A percentile compares a stretch with the other conserved stretches of the same genome.
phyloP scores from a whole-genome alignment of 345 rosid species.

The Brassica carinata region DNA sequence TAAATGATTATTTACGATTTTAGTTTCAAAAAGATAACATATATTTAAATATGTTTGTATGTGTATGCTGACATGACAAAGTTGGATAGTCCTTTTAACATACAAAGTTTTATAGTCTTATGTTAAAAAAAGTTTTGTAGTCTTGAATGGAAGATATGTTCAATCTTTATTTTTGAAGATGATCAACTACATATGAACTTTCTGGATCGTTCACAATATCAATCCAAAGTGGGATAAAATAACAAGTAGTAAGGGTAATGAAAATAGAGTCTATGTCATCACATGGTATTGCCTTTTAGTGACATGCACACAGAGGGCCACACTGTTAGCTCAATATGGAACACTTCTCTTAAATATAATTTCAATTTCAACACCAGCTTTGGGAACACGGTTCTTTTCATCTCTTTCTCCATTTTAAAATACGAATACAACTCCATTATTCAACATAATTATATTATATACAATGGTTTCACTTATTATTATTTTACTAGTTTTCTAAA shows the following conservation, averaged over 20 bases:
- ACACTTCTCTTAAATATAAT: constrained; percentile 64
- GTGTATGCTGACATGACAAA: not conserved
- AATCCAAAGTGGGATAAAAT: not conserved
- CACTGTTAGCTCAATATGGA: constrained; percentile 41
- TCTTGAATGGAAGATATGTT: constrained; percentile 4
- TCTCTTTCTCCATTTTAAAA: constrained; percentile 23
- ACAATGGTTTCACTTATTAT: not conserved
- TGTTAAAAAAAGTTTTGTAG: not conserved
- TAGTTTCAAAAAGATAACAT: not conserved
- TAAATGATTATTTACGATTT: not conserved
- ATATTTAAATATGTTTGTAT: not conserved
- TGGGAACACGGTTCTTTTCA: constrained; percentile 43
- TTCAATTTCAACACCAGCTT: constrained; percentile 59
- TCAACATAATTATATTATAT: not conserved
- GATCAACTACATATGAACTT: not conserved
- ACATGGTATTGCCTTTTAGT: constrained; percentile 44
- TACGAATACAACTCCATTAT: not conserved
- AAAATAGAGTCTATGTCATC: not conserved
- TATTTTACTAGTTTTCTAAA: not conserved
- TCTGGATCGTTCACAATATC: not conserved
- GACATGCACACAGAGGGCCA: constrained; percentile 72
- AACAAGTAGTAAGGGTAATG: not conserved
- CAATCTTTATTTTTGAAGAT: not conserved
- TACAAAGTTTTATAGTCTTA: not conserved
- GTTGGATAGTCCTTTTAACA: too few relatives aligned